Percentiles rank a stretch among this genome's conserved stretches.
Evolutionary conservation across 805 yeast species (phyloP).

Genomic region (Candida methanosorbosa): DNA sequence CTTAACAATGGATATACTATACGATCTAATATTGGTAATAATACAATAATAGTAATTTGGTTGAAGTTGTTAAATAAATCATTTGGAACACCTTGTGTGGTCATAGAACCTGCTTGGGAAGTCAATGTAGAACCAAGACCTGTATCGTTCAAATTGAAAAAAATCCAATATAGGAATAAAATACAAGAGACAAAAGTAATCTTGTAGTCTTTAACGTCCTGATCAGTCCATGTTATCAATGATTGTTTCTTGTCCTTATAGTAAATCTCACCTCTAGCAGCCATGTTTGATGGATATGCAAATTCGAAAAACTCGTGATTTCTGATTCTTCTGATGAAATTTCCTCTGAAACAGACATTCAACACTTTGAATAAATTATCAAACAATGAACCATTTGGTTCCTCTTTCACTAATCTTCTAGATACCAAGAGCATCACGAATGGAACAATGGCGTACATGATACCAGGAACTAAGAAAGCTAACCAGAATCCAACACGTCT

Average conservation of each 20-base stretch:
- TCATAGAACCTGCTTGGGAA: constrained; percentile 44
- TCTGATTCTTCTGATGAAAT: constrained; percentile 32
- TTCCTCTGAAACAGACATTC: constrained; percentile 32
- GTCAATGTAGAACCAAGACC: constrained; percentile 39
- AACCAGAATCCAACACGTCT: constrained; percentile 42
- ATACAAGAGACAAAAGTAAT: constrained; percentile 34
- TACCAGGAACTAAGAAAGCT: constrained; percentile 42
- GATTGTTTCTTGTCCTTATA: constrained; percentile 20
- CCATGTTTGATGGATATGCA: constrained; percentile 37
- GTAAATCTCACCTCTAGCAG: constrained; percentile 30
- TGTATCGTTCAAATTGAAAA: constrained; percentile 32
- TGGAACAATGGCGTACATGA: constrained; percentile 30
- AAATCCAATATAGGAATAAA: constrained; percentile 33
- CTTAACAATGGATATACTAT: constrained; percentile 35
- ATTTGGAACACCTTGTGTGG: constrained; percentile 44
- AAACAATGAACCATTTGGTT: constrained; percentile 39
- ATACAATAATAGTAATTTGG: constrained; percentile 40
- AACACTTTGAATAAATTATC: constrained; percentile 33
- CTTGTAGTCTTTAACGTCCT: constrained; percentile 33
- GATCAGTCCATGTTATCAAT: constrained; percentile 30
- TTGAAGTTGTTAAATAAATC: constrained; percentile 46
- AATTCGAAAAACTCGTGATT: constrained; percentile 37
- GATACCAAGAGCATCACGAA: background rate
- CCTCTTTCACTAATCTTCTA: constrained; percentile 19
- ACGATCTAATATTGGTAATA: constrained; percentile 41